A percentile compares a stretch with the other conserved stretches of the same genome.
phyloP scores from a whole-genome alignment of 352 stramenopile genomes.

The Phytopythium sindhum region DNA sequence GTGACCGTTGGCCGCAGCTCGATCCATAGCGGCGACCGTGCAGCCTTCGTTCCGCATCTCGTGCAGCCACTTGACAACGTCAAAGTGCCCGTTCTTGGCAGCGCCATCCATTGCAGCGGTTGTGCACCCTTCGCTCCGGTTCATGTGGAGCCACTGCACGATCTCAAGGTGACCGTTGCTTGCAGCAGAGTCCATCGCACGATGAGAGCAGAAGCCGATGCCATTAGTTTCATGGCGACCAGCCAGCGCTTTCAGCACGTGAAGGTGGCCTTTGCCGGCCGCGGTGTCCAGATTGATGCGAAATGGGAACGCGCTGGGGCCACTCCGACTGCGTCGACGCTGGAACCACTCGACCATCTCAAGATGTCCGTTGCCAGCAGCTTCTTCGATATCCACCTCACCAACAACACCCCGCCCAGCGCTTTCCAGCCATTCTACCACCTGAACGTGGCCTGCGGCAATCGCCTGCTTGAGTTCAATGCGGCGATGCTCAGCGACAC shows the following conservation, averaged over 20 bases:
- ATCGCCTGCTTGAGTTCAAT: conserved; percentile 19
- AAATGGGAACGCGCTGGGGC: not conserved
- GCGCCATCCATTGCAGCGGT: conserved; percentile 6
- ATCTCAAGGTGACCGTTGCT: conserved; percentile 7
- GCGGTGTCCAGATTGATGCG: conserved; percentile 16
- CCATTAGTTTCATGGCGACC: conserved; percentile 6
- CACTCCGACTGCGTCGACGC: not conserved
- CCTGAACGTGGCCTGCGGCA: conserved; percentile 11
- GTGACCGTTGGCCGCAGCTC: not conserved
- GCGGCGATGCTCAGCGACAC: conserved; percentile 11
- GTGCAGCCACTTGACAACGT: conserved; percentile 7
- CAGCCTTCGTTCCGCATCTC: conserved; percentile 1
- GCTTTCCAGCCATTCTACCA: conserved; percentile 12
- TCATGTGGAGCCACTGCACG: conserved; percentile 6
- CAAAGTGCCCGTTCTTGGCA: not conserved
- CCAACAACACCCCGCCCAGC: not conserved
- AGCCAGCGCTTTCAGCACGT: conserved; percentile 25
- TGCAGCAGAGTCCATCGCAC: conserved; percentile 8
- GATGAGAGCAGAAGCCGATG: conserved; percentile 17
- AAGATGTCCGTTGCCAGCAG: conserved; percentile 5
- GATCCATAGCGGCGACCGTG: not conserved
- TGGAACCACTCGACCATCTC: conserved; percentile 20
- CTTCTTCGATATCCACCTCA: conserved; percentile 3
- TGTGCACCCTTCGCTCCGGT: conserved; percentile 7
- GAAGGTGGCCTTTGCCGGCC: conserved; percentile 16